Percentiles rank a stretch among this genome's conserved stretches.
Conservation (phyloP, 2,329 filamentous ascomycete species). For the Trichoderma aggressivum region DNA sequence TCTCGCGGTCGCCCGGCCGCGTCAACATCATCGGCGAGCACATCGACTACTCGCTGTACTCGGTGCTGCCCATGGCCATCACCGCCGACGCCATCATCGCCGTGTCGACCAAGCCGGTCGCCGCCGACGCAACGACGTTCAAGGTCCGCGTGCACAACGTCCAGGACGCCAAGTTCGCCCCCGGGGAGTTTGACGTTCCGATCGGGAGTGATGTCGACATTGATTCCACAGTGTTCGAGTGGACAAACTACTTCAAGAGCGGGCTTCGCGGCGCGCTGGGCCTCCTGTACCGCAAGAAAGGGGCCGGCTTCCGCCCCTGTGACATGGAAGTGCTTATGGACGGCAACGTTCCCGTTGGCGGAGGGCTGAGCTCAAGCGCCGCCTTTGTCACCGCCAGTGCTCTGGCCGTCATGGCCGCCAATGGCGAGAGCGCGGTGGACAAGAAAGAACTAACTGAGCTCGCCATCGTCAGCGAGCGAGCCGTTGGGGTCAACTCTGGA, state of each 20-base stretch:
- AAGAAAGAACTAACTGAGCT: slow-evolving; percentile 92
- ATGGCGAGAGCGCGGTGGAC: slow-evolving; percentile 73
- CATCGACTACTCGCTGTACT: slow-evolving; percentile 97
- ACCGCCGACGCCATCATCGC: slow-evolving; percentile 88
- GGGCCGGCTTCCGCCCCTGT: slow-evolving; percentile 57
- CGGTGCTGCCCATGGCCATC: slow-evolving; percentile 93
- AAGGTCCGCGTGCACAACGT: slow-evolving; percentile 79
- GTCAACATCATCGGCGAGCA: slow-evolving; percentile 99
- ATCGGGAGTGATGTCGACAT: slow-evolving; percentile 65
- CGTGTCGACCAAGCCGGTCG: slow-evolving; percentile 56
- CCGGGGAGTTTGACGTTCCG: slow-evolving; percentile 71
- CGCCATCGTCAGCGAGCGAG: slow-evolving; percentile 89
- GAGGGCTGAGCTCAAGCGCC: slow-evolving; percentile 88
- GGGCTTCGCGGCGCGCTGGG: slow-evolving; percentile 79
- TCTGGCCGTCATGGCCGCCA: slow-evolving; percentile 81
- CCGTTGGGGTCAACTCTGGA: slow-evolving; percentile 93
- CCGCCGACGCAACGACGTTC: slow-evolving; percentile 51
- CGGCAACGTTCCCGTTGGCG: slow-evolving; percentile 86
- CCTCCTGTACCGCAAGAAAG: slow-evolving; percentile 66
- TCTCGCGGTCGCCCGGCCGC: slow-evolving; percentile 85
- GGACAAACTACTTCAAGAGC: slow-evolving; percentile 98
- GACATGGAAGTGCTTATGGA: slow-evolving; percentile 89
- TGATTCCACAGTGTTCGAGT: slow-evolving; percentile 81
- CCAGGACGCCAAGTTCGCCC: slow-evolving; percentile 69
- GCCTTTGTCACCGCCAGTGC: slow-evolving; percentile 90